Conservation (phyloP, 495 filamentous ascomycete species). For the Apiosordaria backusii region DNA sequence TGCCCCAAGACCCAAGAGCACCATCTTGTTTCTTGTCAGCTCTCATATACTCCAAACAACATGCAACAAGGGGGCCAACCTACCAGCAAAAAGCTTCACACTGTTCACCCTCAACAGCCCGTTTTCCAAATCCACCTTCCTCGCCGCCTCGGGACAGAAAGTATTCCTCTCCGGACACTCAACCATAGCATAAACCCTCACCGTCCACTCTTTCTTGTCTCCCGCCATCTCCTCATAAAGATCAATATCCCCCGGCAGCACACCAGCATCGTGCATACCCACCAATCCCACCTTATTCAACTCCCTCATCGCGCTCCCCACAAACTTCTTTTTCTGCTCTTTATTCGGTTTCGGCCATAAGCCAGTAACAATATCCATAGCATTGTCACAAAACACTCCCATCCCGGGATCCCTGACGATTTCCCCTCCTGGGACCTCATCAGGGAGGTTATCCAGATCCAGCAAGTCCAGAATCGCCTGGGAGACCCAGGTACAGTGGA, state of each 20-base stretch:
- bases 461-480: constrained; percentile 54
- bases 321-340: constrained; percentile 44
- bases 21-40: constrained; percentile 42
- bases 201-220: constrained; percentile 48
- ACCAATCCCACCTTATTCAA: constrained; percentile 59
- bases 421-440: constrained; percentile 56
- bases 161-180: constrained; percentile 60
- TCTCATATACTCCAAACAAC: not conserved
- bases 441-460: constrained; percentile 43
- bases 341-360: constrained; percentile 52
- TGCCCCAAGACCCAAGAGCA: constrained; percentile 62
- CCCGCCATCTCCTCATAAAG: constrained; percentile 48
- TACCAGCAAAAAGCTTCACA: constrained; percentile 54
- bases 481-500: constrained; percentile 64
- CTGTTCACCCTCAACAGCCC: constrained; percentile 49
- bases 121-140: constrained; percentile 35
- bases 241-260: constrained; percentile 46
- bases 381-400: constrained; percentile 70
- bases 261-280: constrained; percentile 61
- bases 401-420: constrained; percentile 52
- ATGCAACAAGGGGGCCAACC: not conserved
- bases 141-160: constrained; percentile 50
- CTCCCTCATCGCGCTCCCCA: constrained; percentile 53
- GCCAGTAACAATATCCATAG: constrained; percentile 56
- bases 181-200: constrained; percentile 61